phyloP scores from a whole-genome alignment of 805 yeast species.

The Tetrapisispora iriomotensis region DNA sequence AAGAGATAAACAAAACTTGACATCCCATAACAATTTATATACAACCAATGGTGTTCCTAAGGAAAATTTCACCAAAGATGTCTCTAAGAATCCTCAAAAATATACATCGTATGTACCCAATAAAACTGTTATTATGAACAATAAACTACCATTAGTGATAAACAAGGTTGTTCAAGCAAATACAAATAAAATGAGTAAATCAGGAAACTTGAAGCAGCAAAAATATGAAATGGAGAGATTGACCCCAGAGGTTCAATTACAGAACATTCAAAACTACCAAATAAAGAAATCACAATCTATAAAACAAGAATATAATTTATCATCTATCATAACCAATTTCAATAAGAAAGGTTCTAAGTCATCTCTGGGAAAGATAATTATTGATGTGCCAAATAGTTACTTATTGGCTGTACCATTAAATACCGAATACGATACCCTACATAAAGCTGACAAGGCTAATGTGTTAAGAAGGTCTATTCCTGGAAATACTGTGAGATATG shows the following conservation, averaged over 20 bases:
- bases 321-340: slow-evolving; percentile 16
- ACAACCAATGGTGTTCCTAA: background rate
- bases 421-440: slow-evolving; percentile 27
- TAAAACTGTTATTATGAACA: background rate
- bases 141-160: slow-evolving; percentile 1
- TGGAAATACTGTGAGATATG: slow-evolving; percentile 15
- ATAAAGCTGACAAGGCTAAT: slow-evolving; percentile 26
- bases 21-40: background rate
- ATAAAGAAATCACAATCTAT: slow-evolving; percentile 10
- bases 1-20: background rate
- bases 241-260: background rate
- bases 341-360: slow-evolving; percentile 21
- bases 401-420: slow-evolving; percentile 21
- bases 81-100: too few species aligned
- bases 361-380: slow-evolving; percentile 14
- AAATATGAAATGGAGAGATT: background rate
- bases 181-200: background rate
- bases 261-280: slow-evolving; percentile 6
- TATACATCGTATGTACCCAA: background rate
- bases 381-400: slow-evolving; percentile 23
- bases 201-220: background rate
- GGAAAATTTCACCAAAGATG: background rate
- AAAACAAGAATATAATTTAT: slow-evolving; percentile 11
- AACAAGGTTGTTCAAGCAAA: background rate
- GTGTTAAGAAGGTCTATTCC: slow-evolving; percentile 17